Base-by-base conservation (phyloP, 352 stramenopile genomes). In the Phytophthora ramorum region DNA sequence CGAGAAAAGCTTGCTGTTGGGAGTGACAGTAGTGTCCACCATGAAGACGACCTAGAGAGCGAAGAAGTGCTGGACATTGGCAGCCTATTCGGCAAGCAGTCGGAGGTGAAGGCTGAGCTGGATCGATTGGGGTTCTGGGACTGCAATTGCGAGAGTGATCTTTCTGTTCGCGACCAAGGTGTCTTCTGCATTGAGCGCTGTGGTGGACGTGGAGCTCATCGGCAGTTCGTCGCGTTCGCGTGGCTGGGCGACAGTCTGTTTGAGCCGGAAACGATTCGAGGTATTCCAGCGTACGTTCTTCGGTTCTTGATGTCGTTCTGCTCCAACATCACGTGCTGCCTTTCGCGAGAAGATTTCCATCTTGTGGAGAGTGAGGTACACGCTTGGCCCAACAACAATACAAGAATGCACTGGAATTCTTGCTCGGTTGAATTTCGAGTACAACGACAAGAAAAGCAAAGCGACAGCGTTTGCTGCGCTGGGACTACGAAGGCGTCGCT, bases 1-100 rank as follows among this genome's bases (percentile, higher is more conserved):
- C 72, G 81, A 22, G 56, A 67, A 7, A 73, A 81, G 2, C 41
- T 90, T 17, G 73, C n/a, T 24, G 4, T 26, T 1, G 17, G 40
- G 7, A 46, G n/a, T 13, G n/a, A 49, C 2, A 32, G 26, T 32
- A 1, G 26, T 8, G 7, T 8, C 26, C 26, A 32, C 26, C 26
- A 32, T 32, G 26, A 32, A 32, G 26, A 32, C 2, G 26, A 32
- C 26, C 26, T 7, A 32, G 7, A 6, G 26, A 38, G 22, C 8
- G 37, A 69, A 6, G 58, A 71, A 0, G 7, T 49, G 2, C 38
- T 91, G 6, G 22, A 72, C 0, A 73, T 89, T 22, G 48, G 77
- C 1, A 76, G 73, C 9, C 48, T 91, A 7, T 93, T 92, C 44
- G 86, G 83, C 2, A 83, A 82, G 49, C 82, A 93, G 44, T 19